These are phyloP conservation scores for Suillus weaverae DNA, from an alignment of 768 basidiomycete species.

Conservation along the genomic window DNA sequence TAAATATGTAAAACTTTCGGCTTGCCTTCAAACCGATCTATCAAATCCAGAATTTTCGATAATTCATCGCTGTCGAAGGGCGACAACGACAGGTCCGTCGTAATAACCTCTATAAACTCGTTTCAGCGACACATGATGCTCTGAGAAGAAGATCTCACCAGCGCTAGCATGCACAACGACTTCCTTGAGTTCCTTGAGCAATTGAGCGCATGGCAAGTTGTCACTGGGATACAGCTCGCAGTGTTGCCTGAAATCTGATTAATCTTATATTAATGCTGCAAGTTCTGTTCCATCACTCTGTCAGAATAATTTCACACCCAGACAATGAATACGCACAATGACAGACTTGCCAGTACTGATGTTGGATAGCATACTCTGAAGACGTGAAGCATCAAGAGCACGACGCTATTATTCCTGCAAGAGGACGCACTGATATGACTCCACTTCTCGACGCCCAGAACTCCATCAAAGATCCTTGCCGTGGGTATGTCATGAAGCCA, in stretches of 20 bases:
- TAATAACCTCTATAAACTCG: constrained; percentile 15
- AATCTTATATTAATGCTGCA: too few species aligned
- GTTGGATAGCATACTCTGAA: constrained; percentile 21
- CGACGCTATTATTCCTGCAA: neutral
- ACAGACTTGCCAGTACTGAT: constrained; percentile 24
- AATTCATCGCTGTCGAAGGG: constrained; percentile 12
- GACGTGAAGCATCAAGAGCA: neutral
- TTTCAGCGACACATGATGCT: constrained; percentile 10
- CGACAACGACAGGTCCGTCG: constrained; percentile 7
- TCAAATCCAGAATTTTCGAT: constrained; percentile 8
- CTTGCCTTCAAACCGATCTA: constrained; percentile 8
- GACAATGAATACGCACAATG: neutral
- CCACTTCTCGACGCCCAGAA: constrained; percentile 38
- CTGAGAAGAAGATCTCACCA: constrained; percentile 17
- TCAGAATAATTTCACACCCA: neutral
- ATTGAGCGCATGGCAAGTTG: neutral
- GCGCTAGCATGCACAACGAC: constrained; percentile 12
- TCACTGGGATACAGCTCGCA: constrained; percentile 8
- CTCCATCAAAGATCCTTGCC: constrained; percentile 31
- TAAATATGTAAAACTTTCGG: too few species aligned
- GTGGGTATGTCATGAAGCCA: constrained; percentile 45
- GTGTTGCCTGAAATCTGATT: constrained; percentile 7
- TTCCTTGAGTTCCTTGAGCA: constrained; percentile 7
- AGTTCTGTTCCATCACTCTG: neutral
- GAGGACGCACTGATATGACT: constrained; percentile 41